These are phyloP conservation scores for Psilocybe azurescens DNA, from an alignment of 768 basidiomycete genomes.

Conservation along the genomic window DNA sequence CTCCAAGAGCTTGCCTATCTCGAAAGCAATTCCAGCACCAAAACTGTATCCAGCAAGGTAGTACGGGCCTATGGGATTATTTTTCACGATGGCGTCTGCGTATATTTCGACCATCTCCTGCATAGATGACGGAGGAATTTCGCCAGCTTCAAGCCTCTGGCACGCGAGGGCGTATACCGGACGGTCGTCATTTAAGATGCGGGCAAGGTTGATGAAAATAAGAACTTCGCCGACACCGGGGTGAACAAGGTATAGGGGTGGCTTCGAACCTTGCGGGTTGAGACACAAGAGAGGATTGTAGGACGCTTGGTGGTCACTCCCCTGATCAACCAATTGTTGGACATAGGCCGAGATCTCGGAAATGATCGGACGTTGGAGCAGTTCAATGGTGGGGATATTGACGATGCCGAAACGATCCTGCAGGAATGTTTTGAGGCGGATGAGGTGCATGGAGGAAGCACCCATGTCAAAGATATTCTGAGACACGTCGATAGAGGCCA, in stretches of 20 bases:
- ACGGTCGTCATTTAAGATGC: not conserved
- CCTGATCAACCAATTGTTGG: not conserved
- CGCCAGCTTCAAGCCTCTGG: not conserved
- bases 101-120: not conserved
- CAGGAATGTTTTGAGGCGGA: not conserved
- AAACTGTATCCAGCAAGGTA: not conserved
- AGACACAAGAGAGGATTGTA: not conserved
- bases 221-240: not conserved
- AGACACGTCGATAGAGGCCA: not conserved
- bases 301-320: not conserved
- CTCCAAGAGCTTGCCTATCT: not conserved
- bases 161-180: not conserved
- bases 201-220: not conserved
- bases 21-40: not conserved
- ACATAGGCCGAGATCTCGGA: not conserved
- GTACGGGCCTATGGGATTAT: not conserved
- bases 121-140: not conserved
- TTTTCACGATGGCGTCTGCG: not conserved
- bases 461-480: constrained; percentile 5
- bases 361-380: not conserved
- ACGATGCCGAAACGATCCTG: not conserved
- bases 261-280: not conserved
- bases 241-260: not conserved
- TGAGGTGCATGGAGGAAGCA: constrained; percentile 6
- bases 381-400: constrained; percentile 1